These are phyloP conservation scores for Mortierella antarctica DNA, from an alignment of 192 early-diverging fungal genomes.

Conservation along the genomic window DNA sequence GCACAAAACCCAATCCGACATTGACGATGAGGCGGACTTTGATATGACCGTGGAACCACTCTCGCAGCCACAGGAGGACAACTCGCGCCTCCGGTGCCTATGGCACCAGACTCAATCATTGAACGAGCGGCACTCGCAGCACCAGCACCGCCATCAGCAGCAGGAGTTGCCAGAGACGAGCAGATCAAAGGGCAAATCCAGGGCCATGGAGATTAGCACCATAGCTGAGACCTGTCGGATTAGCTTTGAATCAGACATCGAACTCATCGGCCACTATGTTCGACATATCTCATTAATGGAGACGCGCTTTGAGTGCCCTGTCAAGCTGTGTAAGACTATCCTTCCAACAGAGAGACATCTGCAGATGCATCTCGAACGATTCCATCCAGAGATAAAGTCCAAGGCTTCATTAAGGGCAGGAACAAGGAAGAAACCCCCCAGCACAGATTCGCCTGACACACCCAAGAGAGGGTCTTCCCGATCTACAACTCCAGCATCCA, in stretches of 20 bases:
- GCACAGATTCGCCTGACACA: too few species aligned
- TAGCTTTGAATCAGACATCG: background rate
- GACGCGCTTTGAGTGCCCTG: background rate
- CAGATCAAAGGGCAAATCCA: too few species aligned
- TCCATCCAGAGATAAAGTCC: background rate
- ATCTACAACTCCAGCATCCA: too few species aligned
- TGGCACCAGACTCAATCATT: too few species aligned
- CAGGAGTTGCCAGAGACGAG: background rate
- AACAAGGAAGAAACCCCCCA: too few species aligned
- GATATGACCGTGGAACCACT: too few species aligned
- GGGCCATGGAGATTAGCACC: too few species aligned
- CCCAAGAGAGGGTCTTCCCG: too few species aligned
- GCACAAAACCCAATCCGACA: too few species aligned
- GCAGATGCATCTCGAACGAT: background rate
- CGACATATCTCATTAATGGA: slow-evolving; percentile 1
- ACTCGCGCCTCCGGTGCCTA: background rate
- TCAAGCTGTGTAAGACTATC: slow-evolving; percentile 6
- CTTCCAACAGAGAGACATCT: background rate
- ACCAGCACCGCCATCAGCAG: background rate
- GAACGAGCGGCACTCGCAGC: background rate
- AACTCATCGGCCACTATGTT: slow-evolving; percentile 9
- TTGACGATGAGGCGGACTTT: too few species aligned
- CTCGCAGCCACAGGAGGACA: too few species aligned
- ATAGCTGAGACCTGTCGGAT: background rate
- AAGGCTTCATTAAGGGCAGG: too few species aligned